A percentile compares a stretch with the other conserved stretches of the same genome.
Conservation (phyloP, 2,329 filamentous ascomycete genomes). For the Stagonosporopsis chrysanthemi region DNA sequence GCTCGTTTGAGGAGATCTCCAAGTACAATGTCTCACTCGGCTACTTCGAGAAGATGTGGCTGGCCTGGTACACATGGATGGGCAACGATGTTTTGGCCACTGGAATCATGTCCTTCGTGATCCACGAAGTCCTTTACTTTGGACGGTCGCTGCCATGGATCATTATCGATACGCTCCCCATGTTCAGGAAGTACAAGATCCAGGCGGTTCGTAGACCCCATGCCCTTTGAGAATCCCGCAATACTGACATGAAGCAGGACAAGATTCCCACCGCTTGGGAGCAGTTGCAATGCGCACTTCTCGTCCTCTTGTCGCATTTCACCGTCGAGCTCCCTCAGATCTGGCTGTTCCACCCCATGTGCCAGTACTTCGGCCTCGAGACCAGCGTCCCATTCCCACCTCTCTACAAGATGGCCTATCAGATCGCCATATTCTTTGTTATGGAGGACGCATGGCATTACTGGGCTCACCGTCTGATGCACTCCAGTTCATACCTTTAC, state of each 20-base stretch:
- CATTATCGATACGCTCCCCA: conserved; percentile 86
- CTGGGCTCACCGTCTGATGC: conserved; percentile 90
- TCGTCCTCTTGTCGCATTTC: conserved; percentile 94
- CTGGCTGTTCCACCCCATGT: conserved; percentile 98
- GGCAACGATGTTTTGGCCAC: conserved; percentile 97
- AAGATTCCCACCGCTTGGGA: conserved; percentile 94
- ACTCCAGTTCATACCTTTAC: conserved; percentile 89
- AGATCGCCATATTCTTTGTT: conserved; percentile 93
- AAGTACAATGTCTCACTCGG: conserved; percentile 86
- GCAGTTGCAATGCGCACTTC: conserved; percentile 91
- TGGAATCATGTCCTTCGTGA: conserved; percentile 94
- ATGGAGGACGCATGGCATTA: conserved; percentile 99
- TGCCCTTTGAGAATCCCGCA: background rate
- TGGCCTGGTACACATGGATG: conserved; percentile 96
- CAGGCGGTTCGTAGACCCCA: conserved; percentile 70
- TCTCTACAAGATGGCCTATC: conserved; percentile 83
- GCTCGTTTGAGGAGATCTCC: conserved; percentile 69
- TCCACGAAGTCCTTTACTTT: conserved; percentile 96
- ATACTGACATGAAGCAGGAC: conserved; percentile 53
- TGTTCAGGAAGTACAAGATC: conserved; percentile 93
- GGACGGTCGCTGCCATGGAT: conserved; percentile 91
- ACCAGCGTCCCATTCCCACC: conserved; percentile 90
- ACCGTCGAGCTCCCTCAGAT: conserved; percentile 98
- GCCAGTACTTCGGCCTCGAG: conserved; percentile 87
- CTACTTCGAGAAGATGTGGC: conserved; percentile 87